Percentiles rank a stretch among this genome's conserved stretches.
Conservation (phyloP, 495 filamentous ascomycete genomes). For the Glutinoglossum americanum region DNA sequence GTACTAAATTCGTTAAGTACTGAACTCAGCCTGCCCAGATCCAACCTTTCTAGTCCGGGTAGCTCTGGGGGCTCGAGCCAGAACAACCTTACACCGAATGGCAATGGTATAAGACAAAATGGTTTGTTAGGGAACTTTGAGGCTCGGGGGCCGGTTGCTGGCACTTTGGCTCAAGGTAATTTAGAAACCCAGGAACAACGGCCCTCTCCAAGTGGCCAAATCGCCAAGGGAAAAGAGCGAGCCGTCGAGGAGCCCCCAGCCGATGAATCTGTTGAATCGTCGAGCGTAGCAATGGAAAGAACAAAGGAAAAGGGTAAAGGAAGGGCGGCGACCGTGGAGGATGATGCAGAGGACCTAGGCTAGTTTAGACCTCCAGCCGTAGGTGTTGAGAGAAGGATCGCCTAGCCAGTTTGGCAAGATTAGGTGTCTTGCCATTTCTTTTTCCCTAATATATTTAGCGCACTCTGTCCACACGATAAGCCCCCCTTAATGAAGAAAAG, state of each 20-base stretch:
- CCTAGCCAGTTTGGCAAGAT: no score
- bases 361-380: neutral
- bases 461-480: no score
- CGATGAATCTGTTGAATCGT: neutral
- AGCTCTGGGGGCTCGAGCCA: neutral
- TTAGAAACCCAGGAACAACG: neutral
- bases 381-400: no score
- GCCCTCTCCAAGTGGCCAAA: neutral
- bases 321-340: constrained; percentile 5
- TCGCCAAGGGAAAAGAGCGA: neutral
- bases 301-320: constrained; percentile 5
- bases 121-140: neutral
- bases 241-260: neutral
- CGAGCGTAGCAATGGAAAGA: neutral
- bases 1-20: neutral
- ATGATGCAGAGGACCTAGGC: constrained; percentile 1
- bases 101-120: neutral
- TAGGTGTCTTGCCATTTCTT: no score
- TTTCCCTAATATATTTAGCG: no score
- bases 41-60: neutral
- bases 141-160: neutral
- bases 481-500: no score
- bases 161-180: neutral
- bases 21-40: neutral
- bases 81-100: neutral